phyloP scores from a whole-genome alignment of 2,329 filamentous ascomycete genomes.

The Sporothrix euskadiensis region DNA sequence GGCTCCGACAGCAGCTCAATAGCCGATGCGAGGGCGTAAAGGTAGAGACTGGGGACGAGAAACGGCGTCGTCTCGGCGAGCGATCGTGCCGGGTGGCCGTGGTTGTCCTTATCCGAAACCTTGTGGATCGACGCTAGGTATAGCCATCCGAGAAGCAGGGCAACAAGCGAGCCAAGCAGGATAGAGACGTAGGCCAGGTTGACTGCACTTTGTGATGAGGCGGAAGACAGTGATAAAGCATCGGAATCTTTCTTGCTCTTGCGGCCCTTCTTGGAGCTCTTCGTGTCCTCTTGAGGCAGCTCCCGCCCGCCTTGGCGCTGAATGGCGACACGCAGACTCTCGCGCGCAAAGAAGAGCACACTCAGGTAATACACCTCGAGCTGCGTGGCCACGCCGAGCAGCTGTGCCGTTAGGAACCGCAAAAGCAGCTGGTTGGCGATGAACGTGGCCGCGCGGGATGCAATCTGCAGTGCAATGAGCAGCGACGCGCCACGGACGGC shows the following conservation, averaged over 20 bases:
- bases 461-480: constrained; percentile 83
- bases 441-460: constrained; percentile 87
- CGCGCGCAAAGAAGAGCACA: constrained; percentile 90
- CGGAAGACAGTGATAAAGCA: neutral
- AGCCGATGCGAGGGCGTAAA: constrained; percentile 60
- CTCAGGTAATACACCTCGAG: constrained; percentile 91
- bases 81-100: constrained; percentile 34
- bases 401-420: constrained; percentile 79
- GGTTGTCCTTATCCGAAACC: constrained; percentile 36
- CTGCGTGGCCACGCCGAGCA: constrained; percentile 84
- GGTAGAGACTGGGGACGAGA: constrained; percentile 54
- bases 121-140: constrained; percentile 60
- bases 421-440: constrained; percentile 87
- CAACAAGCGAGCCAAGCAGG: constrained; percentile 64
- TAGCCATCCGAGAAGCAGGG: constrained; percentile 62
- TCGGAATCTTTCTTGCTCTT: constrained; percentile 12
- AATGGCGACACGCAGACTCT: constrained; percentile 86
- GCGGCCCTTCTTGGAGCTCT: neutral
- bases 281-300: neutral
- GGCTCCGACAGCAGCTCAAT: constrained; percentile 85
- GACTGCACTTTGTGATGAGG: constrained; percentile 70
- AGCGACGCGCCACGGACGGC: constrained; percentile 71
- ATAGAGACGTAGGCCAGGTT: constrained; percentile 86
- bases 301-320: constrained; percentile 64
- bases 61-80: constrained; percentile 57